A percentile compares a stretch with the other conserved stretches of the same genome.
These are phyloP conservation scores for Asterophora parasitica DNA, from an alignment of 768 basidiomycete genomes.

Conservation along the genomic window DNA sequence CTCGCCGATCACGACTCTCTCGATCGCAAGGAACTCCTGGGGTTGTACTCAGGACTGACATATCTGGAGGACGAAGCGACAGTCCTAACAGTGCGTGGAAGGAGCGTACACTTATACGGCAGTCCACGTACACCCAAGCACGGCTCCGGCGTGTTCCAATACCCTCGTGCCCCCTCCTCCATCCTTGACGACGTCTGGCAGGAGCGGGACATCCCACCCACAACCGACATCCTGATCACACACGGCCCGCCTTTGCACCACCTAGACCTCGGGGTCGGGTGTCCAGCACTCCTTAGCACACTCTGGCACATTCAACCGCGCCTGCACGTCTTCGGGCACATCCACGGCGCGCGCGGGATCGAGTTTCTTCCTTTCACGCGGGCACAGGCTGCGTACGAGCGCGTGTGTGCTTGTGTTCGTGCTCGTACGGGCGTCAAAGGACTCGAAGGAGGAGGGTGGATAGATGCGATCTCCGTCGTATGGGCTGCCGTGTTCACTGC, in stretches of 20 bases:
- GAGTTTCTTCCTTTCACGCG: constrained; percentile 28
- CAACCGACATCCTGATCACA: constrained; percentile 37
- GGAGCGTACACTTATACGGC: constrained; percentile 31
- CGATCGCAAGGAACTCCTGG: too few species aligned
- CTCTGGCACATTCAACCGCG: constrained; percentile 31
- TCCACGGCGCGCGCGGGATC: constrained; percentile 32
- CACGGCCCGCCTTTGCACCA: constrained; percentile 37
- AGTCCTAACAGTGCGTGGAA: constrained; percentile 24
- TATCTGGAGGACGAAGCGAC: constrained; percentile 31
- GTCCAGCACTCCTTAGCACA: constrained; percentile 25
- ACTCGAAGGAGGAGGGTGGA: too few species aligned
- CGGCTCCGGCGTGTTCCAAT: constrained; percentile 33
- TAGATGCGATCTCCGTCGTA: too few species aligned
- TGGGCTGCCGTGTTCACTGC: too few species aligned
- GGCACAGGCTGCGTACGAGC: constrained; percentile 26
- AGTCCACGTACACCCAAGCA: constrained; percentile 34
- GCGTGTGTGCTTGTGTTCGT: constrained; percentile 22
- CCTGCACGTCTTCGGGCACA: constrained; percentile 39
- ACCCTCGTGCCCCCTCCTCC: constrained; percentile 20
- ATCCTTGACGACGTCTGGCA: constrained; percentile 2
- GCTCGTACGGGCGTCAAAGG: too few species aligned
- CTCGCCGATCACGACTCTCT: constrained; percentile 22
- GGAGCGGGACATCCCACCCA: constrained; percentile 27
- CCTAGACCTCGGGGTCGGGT: constrained; percentile 27
- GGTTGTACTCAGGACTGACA: too few species aligned